phyloP scores from a whole-genome alignment of 208 protist species.

The Porcisia hertigi region DNA sequence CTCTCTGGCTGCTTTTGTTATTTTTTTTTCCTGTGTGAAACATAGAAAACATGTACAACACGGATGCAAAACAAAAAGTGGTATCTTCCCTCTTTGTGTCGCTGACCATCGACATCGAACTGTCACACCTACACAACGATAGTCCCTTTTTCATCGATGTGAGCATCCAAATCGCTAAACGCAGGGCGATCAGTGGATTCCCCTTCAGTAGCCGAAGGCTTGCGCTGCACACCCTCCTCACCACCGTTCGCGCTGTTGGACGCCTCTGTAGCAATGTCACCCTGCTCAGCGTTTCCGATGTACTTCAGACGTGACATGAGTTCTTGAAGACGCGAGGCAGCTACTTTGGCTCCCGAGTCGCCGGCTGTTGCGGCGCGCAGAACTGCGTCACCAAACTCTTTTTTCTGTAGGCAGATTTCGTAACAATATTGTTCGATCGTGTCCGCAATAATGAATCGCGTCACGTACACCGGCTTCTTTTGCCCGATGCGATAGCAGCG shows the following conservation, averaged over 20 bases:
- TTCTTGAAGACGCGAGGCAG: conserved; percentile 77
- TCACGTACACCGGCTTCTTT: conserved; percentile 90
- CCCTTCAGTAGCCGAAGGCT: background rate
- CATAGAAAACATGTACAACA: background rate
- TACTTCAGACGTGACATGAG: conserved; percentile 77
- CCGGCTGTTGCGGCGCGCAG: conserved; percentile 79
- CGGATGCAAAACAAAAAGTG: background rate
- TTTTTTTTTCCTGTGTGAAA: background rate
- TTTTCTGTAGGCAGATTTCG: conserved; percentile 92
- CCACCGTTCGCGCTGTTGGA: background rate
- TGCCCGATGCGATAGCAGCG: conserved; percentile 96
- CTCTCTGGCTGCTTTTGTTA: background rate
- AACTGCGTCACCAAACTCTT: conserved; percentile 90
- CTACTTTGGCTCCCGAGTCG: conserved; percentile 57
- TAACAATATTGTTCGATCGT: conserved; percentile 95
- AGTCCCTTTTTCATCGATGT: conserved; percentile 3
- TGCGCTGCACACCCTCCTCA: background rate
- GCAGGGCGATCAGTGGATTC: background rate
- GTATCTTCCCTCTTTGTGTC: background rate
- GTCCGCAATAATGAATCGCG: conserved; percentile 90
- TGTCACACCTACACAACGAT: background rate
- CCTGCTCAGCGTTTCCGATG: conserved; percentile 39
- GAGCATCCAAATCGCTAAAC: background rate
- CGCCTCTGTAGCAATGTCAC: background rate
- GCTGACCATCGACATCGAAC: background rate